Evolutionary conservation across 805 yeast species (phyloP).

Genomic region (Pichia deserticola): DNA sequence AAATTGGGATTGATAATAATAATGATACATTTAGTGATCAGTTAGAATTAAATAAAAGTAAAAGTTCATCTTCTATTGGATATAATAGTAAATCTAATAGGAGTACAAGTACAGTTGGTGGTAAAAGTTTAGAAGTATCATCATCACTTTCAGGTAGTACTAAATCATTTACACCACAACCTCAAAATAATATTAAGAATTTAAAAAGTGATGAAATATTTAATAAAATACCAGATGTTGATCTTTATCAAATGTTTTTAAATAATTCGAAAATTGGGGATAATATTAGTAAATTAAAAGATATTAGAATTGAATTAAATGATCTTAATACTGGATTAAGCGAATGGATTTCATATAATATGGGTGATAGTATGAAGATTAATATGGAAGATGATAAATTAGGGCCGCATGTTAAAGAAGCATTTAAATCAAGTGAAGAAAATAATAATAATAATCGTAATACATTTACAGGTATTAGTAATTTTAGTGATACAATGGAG

Average conservation of each 20-base stretch:
- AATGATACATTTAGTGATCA: neutral
- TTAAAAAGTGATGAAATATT: neutral
- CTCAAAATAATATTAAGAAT: neutral
- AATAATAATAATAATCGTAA: neutral
- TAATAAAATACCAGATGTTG: conserved; percentile 4
- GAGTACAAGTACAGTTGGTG: neutral
- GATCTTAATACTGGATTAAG: conserved; percentile 51
- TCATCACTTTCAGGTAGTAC: neutral
- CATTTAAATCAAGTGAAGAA: neutral
- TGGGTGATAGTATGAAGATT: conserved; percentile 4
- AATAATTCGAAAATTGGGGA: conserved; percentile 17
- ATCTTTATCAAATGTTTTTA: neutral
- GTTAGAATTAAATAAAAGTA: neutral
- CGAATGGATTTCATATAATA: conserved; percentile 15
- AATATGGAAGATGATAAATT: conserved; percentile 18
- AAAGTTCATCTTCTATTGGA: neutral
- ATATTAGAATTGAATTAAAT: conserved; percentile 35
- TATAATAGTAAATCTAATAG: neutral
- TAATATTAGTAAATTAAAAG: conserved; percentile 35
- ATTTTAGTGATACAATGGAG: conserved; percentile 7
- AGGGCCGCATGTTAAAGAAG: conserved; percentile 48
- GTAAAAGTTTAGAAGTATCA: neutral
- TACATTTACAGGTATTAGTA: neutral
- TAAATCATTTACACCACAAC: neutral
- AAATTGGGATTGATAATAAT: neutral